Percentiles rank a stretch among this genome's conserved stretches.
phyloP scores from a whole-genome alignment of 768 basidiomycete species.

The Saitozyma sp. region DNA sequence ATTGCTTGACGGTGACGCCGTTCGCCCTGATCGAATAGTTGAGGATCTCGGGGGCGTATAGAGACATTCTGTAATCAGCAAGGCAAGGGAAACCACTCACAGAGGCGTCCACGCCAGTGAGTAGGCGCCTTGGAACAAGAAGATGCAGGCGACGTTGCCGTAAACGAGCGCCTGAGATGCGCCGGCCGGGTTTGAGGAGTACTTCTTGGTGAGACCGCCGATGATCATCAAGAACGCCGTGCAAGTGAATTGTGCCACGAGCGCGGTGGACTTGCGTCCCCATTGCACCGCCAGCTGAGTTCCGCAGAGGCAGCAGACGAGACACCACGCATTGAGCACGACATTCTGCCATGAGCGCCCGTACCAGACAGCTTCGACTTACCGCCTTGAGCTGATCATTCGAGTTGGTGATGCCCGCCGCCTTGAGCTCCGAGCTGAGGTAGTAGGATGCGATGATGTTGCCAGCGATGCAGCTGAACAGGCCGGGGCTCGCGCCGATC shows the following conservation, averaged over 20 bases:
- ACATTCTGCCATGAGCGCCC: conserved; percentile 17
- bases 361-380: neutral
- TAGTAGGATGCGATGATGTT: conserved; percentile 25
- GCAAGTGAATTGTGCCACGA: conserved; percentile 4
- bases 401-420: conserved; percentile 16
- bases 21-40: conserved; percentile 72
- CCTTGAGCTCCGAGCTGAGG: conserved; percentile 9
- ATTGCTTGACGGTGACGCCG: conserved; percentile 64
- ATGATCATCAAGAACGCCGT: conserved; percentile 15
- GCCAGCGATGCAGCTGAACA: conserved; percentile 11
- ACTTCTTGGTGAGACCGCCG: conserved; percentile 19
- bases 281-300: conserved; percentile 9
- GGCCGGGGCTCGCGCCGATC: conserved; percentile 46
- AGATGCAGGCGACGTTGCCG: conserved; percentile 19
- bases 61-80: neutral
- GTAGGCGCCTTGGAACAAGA: conserved; percentile 28
- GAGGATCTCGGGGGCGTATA: conserved; percentile 22
- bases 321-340: conserved; percentile 22
- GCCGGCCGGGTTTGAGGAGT: conserved; percentile 8
- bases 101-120: conserved; percentile 22
- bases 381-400: conserved; percentile 16
- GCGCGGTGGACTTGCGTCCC: conserved; percentile 17
- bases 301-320: conserved; percentile 10
- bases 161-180: conserved; percentile 11
- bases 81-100: neutral